Conservation (phyloP, 179 eudicot species). For the Nepenthes alata region DNA sequence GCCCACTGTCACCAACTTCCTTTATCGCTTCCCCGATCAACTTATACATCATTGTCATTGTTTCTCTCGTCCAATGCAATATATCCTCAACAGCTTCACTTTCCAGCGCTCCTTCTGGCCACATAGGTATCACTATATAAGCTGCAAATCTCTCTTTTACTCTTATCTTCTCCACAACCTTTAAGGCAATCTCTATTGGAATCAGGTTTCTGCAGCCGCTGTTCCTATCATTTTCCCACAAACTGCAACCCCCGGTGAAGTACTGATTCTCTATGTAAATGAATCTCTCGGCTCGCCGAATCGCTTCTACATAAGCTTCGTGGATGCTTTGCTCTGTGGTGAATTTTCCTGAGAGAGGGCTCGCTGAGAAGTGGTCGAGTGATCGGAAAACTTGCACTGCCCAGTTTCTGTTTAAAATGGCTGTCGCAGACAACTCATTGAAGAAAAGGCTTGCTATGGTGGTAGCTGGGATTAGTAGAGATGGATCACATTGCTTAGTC, state of each 20-base stretch:
- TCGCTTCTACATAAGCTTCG: constrained; percentile 78
- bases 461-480: constrained; percentile 31
- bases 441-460: constrained; percentile 26
- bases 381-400: constrained; percentile 79
- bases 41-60: constrained; percentile 82
- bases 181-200: constrained; percentile 83
- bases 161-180: constrained; percentile 58
- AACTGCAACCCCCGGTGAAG: constrained; percentile 70
- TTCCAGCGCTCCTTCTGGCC: constrained; percentile 95
- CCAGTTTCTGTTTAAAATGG: constrained; percentile 33
- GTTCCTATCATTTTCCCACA: constrained; percentile 64
- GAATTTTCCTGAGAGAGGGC: constrained; percentile 27
- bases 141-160: constrained; percentile 68
- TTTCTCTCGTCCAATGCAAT: constrained; percentile 78
- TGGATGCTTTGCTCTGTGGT: constrained; percentile 59
- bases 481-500: constrained; percentile 68
- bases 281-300: constrained; percentile 67
- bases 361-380: constrained; percentile 67
- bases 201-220: constrained; percentile 71
- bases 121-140: constrained; percentile 83
- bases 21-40: constrained; percentile 58
- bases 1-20: constrained; percentile 43
- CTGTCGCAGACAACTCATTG: constrained; percentile 14
- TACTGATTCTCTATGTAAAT: constrained; percentile 90
- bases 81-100: constrained; percentile 75